Base-by-base conservation (phyloP, 257 asterid genomes). In the Cordia subcordata region DNA sequence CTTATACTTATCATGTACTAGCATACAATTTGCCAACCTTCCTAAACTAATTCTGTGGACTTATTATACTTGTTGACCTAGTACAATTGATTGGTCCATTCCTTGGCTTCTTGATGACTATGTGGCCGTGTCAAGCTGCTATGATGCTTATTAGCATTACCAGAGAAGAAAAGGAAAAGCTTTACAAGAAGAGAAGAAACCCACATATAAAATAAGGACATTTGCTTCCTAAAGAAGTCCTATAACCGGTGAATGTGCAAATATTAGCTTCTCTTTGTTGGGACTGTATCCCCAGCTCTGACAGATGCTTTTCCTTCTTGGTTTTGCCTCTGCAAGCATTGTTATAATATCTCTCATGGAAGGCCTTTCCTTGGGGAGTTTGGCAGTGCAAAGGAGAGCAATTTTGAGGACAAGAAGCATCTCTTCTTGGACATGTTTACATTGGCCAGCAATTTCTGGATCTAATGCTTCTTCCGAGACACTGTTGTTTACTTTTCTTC, bases 261-360 rank as follows among this genome's bases (percentile, higher is more conserved):
- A 83, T 63, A 83, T 75, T 27, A 82, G 35, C 51, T 74, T 80
- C 55, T 85, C 94, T 64, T 83, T 88, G 55, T 74, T 88, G n/a
- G 71, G 75, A 68, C 66, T 47, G 57, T 68, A 79, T 52, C 87
- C 88, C 96, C 94, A 85, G 38, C 56, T 73, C 42, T 80, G 85
- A 20, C 85, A 85, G 10, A 87, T 69, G 68, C 96, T 85, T 77
- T 85, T 87, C 54, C 96, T 75, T 70, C 94, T 45, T 4, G 96
- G 96, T 75, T 88, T 85, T 19, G 90, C 96, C 82, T 88, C 96
- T 11, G 85, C 92, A 46, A 88, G 87, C 96, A 88, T 85, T 10
- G 87, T 73, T 55, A 82, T 74, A 2, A 83, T 63, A 65, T 88
- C 90, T 45, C 96, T 77, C 94, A 85, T 88, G 10, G 96, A 85